Evolutionary conservation across 768 basidiomycete genomes (phyloP).

Genomic region (Trametes villosa): DNA sequence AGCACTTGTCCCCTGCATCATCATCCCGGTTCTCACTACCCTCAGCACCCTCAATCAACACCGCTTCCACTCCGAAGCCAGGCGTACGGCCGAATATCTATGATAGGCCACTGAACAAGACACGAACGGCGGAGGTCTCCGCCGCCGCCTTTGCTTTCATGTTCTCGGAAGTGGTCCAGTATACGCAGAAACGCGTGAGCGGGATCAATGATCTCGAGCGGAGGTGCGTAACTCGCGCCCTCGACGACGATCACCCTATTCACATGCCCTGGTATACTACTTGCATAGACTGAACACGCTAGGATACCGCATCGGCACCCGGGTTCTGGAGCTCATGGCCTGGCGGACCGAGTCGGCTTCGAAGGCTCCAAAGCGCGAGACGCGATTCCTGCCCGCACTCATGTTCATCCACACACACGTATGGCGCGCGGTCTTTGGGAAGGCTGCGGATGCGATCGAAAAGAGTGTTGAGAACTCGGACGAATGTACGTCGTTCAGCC

Average conservation of each 20-base stretch:
- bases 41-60: constrained; percentile 53
- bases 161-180: constrained; percentile 92
- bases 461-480: constrained; percentile 96
- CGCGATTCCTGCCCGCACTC: constrained; percentile 86
- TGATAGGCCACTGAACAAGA: constrained; percentile 89
- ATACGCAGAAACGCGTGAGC: constrained; percentile 93
- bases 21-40: constrained; percentile 76
- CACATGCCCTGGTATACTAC: too few species aligned
- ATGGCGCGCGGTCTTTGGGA: constrained; percentile 93
- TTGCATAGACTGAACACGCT: constrained; percentile 80
- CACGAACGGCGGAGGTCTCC: constrained; percentile 82
- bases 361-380: constrained; percentile 92
- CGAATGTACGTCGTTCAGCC: constrained; percentile 67
- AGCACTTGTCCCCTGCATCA: constrained; percentile 56
- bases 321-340: constrained; percentile 84
- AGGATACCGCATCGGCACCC: constrained; percentile 88
- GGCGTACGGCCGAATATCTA: constrained; percentile 75
- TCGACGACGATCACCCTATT: background rate
- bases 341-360: constrained; percentile 79
- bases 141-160: constrained; percentile 85
- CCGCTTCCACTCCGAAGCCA: constrained; percentile 45
- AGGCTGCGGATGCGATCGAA: constrained; percentile 92
- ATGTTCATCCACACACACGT: constrained; percentile 96
- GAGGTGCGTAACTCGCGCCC: constrained; percentile 55
- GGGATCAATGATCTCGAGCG: constrained; percentile 96